phyloP scores from a whole-genome alignment of 495 filamentous ascomycete genomes.

The Penicillium macrosclerotiorum region DNA sequence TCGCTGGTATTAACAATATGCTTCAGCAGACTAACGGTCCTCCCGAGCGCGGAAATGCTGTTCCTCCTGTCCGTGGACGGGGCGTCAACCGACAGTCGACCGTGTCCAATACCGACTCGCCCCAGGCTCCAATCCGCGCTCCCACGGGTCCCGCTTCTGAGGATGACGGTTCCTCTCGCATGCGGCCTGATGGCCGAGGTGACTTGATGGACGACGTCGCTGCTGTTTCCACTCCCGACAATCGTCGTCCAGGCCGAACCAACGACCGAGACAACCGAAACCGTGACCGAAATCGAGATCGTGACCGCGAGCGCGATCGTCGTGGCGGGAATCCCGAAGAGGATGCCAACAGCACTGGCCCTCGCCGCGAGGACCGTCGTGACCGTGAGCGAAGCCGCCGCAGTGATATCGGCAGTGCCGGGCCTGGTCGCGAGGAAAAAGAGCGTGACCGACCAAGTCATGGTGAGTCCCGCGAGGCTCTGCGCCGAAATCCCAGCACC shows the following conservation, averaged over 20 bases:
- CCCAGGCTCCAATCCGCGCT: constrained; percentile 27
- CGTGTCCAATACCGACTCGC: constrained; percentile 25
- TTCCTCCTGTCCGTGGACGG: constrained; percentile 38
- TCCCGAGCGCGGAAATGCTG: constrained; percentile 30
- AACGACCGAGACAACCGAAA: constrained; percentile 28
- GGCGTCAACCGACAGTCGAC: constrained; percentile 35
- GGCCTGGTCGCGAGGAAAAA: constrained; percentile 33
- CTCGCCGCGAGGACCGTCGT: constrained; percentile 37
- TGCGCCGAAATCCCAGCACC: constrained; percentile 33
- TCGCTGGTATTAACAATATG: constrained; percentile 43
- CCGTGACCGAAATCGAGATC: constrained; percentile 21
- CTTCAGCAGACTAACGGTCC: constrained; percentile 41
- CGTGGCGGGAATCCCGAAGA: constrained; percentile 18
- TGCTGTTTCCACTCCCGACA: constrained; percentile 27
- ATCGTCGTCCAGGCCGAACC: constrained; percentile 23
- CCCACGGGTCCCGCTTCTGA: constrained; percentile 26
- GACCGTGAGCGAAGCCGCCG: constrained; percentile 43
- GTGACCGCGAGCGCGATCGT: constrained; percentile 31
- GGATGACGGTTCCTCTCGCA: constrained; percentile 21
- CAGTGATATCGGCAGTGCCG: constrained; percentile 30
- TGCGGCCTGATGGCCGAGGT: constrained; percentile 22
- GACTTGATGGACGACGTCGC: constrained; percentile 35
- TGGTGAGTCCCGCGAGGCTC: constrained; percentile 30
- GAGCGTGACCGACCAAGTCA: constrained; percentile 19
- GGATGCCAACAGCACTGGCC: constrained; percentile 25